These are phyloP conservation scores for Casuarina cunninghamiana DNA, from an alignment of 306 rosid genomes.

Conservation along the genomic window DNA sequence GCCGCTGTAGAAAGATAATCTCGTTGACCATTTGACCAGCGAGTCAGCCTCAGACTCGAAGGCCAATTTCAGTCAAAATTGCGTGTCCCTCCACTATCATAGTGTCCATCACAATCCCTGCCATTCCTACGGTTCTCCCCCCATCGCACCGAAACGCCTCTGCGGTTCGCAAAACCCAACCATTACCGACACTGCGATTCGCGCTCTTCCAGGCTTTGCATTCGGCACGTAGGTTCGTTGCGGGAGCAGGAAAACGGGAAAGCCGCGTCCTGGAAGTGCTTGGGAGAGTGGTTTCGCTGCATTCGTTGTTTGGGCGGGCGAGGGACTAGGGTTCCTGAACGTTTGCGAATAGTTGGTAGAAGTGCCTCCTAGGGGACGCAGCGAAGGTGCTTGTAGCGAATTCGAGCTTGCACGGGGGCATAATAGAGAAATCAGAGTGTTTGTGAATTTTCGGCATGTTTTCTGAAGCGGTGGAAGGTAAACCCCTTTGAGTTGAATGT, in stretches of 20 bases:
- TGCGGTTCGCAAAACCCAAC: not conserved
- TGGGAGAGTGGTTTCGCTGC: not conserved
- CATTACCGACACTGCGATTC: not conserved
- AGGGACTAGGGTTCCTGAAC: constrained; percentile 24
- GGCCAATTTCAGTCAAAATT: not conserved
- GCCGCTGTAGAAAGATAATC: not conserved
- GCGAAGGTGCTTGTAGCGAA: not conserved
- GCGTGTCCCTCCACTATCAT: not conserved
- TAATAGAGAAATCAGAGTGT: not conserved
- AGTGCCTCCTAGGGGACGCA: not conserved
- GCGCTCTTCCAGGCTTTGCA: not conserved
- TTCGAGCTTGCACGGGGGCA: not conserved
- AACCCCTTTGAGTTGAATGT: not conserved
- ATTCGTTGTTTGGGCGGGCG: not conserved
- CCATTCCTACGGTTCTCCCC: not conserved
- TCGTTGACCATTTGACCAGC: not conserved
- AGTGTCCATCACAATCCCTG: not conserved
- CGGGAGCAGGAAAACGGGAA: not conserved
- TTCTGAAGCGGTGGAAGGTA: not conserved
- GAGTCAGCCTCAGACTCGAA: not conserved
- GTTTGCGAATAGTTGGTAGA: not conserved
- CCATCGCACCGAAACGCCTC: not conserved
- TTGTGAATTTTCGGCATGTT: not conserved
- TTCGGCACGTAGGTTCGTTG: not conserved
- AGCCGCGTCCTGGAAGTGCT: not conserved